Base-by-base conservation (phyloP, 345 rosid genomes). In the Hibiscus trionum region DNA sequence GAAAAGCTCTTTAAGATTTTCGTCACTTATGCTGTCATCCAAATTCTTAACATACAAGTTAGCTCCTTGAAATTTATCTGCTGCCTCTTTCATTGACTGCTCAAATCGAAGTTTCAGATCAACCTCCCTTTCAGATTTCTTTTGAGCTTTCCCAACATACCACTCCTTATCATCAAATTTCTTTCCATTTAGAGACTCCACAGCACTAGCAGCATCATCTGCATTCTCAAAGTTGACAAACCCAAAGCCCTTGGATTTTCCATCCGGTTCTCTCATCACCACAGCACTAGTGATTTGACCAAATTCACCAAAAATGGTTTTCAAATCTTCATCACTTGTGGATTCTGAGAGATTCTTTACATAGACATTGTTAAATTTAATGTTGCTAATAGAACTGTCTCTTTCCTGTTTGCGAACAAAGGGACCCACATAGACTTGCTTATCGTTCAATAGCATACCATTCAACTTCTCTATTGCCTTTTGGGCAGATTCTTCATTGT, bases 101-200 rank as follows among this genome's bases (percentile, higher is more conserved):
- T 95, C 97, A 81, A 87, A 92, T 72, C 75, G 82, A 11, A 70
- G 74, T 71, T 86, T 95, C 69, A 95, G 78, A 76, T 92, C 97
- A 2, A 61, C 57, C 80, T 92, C 97, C 78, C 98, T 90, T 77
- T 95, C 97, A 12, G 84, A 85, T 77, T 91, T 94, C 72, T 91
- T 94, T 79, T 90, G 97, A 11, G 99, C 99, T 82, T 85, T 92
- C 50, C 99, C 99, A 63, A 92, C 99, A 82, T 80, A 95, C 97
- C 93, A 95, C 84, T 92, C 99, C 81, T 90, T 91, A 46, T 90
- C 97, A 24, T 94, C 97, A 80, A 84, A 35, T 74, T 82, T 91
- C 76, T 81, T 90, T 37, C 98, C 93, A 76, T 94, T 90, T 17
- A 94, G 83, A 56, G 92, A 87, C 47, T 90, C 97, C 68, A 87